phyloP scores from a whole-genome alignment of 2,329 filamentous ascomycete species.

The Scedosporium minutisporum region DNA sequence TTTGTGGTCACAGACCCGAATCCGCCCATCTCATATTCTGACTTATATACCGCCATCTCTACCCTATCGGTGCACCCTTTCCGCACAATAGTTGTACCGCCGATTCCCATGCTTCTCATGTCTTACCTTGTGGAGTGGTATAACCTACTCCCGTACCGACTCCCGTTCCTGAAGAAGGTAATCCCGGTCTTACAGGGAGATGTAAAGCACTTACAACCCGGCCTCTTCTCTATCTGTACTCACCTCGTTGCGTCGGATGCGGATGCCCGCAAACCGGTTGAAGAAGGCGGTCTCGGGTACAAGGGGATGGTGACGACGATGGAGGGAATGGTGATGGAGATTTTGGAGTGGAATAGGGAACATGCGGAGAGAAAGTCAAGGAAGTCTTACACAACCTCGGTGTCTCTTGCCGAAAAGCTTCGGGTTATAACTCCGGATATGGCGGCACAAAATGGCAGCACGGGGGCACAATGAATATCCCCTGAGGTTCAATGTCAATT shows the following conservation, averaged over 20 bases:
- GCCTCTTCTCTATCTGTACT: slow-evolving; percentile 22
- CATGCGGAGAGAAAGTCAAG: not conserved
- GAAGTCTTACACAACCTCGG: slow-evolving; percentile 1
- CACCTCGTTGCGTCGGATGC: slow-evolving; percentile 25
- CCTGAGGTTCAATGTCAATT: too few species aligned
- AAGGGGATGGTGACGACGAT: slow-evolving; percentile 22
- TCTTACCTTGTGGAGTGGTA: slow-evolving; percentile 28
- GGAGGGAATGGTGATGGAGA: slow-evolving; percentile 29
- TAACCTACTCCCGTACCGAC: slow-evolving; percentile 17
- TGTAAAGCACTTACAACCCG: slow-evolving; percentile 26
- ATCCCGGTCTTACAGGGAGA: slow-evolving; percentile 20
- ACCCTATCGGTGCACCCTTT: slow-evolving; percentile 20
- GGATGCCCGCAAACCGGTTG: slow-evolving; percentile 23
- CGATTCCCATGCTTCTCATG: slow-evolving; percentile 22
- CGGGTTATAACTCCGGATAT: not conserved
- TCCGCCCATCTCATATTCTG: slow-evolving; percentile 26
- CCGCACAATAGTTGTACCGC: slow-evolving; percentile 17
- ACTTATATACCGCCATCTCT: slow-evolving; percentile 24
- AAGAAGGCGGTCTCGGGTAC: slow-evolving; percentile 32
- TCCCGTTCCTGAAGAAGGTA: slow-evolving; percentile 14
- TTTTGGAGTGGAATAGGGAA: slow-evolving; percentile 29
- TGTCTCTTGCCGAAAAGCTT: not conserved
- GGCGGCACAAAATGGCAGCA: not conserved
- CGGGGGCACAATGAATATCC: not conserved
- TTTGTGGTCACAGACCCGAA: slow-evolving; percentile 39